These are phyloP conservation scores for Diphasiastrum complanatum DNA, from an alignment of 83 land plant species.

Conservation along the genomic window DNA sequence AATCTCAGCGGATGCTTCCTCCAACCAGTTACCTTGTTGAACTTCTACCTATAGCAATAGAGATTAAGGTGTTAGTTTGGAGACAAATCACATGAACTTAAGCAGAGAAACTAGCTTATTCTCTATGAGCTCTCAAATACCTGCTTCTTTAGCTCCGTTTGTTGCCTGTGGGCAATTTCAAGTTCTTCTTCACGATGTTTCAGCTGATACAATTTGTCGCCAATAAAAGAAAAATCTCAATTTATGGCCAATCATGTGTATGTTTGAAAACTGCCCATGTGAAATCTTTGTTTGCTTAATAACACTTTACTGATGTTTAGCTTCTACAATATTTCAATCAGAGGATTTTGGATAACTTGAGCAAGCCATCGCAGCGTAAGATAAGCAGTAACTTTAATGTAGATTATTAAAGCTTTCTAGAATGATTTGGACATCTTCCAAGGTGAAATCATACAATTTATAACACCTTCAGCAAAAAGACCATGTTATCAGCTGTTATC, in stretches of 20 bases:
- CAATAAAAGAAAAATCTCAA: too few relatives aligned
- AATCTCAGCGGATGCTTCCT: conserved; percentile 34
- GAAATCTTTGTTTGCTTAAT: too few relatives aligned
- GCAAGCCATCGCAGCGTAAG: too few relatives aligned
- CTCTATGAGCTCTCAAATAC: neutral
- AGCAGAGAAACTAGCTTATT: too few relatives aligned
- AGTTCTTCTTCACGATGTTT: conserved; percentile 3
- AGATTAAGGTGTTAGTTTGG: neutral
- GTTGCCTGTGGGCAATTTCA: neutral
- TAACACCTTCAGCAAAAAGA: conserved; percentile 41
- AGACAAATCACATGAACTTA: neutral
- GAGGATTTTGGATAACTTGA: too few relatives aligned
- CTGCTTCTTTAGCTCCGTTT: conserved; percentile 11
- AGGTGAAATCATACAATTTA: conserved; percentile 17
- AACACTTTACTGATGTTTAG: too few relatives aligned
- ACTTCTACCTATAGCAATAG: conserved; percentile 20
- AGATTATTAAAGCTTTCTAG: too few relatives aligned
- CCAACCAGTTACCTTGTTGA: conserved; percentile 20
- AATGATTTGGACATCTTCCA: too few relatives aligned
- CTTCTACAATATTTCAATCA: too few relatives aligned
- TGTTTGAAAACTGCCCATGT: too few relatives aligned
- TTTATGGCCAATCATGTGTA: too few relatives aligned
- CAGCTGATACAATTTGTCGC: neutral
- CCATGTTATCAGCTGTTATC: conserved; percentile 41
- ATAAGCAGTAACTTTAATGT: too few relatives aligned